A percentile compares a stretch with the other conserved stretches of the same genome.
Evolutionary conservation across 495 filamentous ascomycete genomes (phyloP).

Genomic region (Trypethelium eluteriae): DNA sequence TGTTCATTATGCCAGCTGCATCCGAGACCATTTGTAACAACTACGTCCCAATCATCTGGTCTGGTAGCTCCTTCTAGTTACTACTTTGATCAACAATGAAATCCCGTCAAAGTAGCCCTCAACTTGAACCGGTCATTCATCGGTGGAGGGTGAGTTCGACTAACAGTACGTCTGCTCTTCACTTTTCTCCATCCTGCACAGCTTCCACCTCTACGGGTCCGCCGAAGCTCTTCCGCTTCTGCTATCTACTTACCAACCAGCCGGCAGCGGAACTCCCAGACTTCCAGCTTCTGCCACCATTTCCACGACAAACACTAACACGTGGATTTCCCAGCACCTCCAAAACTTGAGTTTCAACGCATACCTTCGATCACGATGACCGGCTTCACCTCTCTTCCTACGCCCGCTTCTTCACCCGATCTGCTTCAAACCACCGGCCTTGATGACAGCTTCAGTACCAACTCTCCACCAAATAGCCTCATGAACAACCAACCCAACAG

Average conservation of each 20-base stretch:
- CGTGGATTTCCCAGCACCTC: not conserved
- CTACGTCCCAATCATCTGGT: not conserved
- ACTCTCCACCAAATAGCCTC: constrained; percentile 10
- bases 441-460: constrained; percentile 1
- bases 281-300: not conserved
- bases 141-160: not conserved
- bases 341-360: constrained; percentile 4
- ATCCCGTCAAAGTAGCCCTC: constrained; percentile 3
- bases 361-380: constrained; percentile 18
- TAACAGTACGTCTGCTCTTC: constrained; percentile 5
- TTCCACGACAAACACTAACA: not conserved
- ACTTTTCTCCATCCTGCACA: not conserved
- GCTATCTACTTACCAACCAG: not conserved
- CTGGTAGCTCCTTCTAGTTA: not conserved
- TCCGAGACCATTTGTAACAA: not conserved
- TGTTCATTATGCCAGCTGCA: constrained; percentile 2
- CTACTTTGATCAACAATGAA: not conserved
- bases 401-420: not conserved
- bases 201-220: not conserved
- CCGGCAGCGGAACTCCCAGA: not conserved
- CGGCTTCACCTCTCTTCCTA: constrained; percentile 9
- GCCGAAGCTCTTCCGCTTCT: not conserved
- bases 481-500: constrained; percentile 15
- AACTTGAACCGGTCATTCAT: not conserved
- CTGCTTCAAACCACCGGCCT: constrained; percentile 10